Evolutionary conservation across 208 protist genomes (phyloP).

Genomic region (Kentomonas sorsogonicus): DNA sequence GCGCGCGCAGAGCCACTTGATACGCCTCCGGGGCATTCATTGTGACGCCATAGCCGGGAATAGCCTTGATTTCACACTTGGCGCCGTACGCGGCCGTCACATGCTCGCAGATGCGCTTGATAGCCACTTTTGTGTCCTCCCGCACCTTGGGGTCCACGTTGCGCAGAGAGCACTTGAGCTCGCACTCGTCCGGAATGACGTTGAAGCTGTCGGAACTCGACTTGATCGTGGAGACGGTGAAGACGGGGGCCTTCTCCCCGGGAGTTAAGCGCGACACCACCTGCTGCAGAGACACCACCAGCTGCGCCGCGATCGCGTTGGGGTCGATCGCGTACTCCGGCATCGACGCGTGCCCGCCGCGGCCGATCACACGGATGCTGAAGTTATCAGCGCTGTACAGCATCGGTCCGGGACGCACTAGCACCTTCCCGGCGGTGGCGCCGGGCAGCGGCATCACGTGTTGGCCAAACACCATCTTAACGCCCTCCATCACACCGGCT

Average conservation of each 20-base stretch:
- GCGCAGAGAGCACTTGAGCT: slow-evolving; percentile 45
- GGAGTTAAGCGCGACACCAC: slow-evolving; percentile 43
- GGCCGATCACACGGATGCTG: slow-evolving; percentile 28
- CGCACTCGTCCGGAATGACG: slow-evolving; percentile 44
- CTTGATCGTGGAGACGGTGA: slow-evolving; percentile 32
- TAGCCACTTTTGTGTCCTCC: no score
- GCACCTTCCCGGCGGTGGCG: background rate
- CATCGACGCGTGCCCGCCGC: slow-evolving; percentile 53
- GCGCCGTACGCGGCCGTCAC: slow-evolving; percentile 25
- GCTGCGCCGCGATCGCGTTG: slow-evolving; percentile 29
- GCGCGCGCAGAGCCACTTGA: no score
- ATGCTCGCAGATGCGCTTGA: no score
- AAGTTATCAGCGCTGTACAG: slow-evolving; percentile 25
- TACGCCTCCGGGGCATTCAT: slow-evolving; percentile 35
- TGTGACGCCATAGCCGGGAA: slow-evolving; percentile 37
- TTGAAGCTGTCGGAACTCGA: slow-evolving; percentile 47
- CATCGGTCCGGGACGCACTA: slow-evolving; percentile 23
- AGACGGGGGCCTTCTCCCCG: slow-evolving; percentile 29
- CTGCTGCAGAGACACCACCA: slow-evolving; percentile 41
- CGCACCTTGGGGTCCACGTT: slow-evolving; percentile 28
- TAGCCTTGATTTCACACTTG: slow-evolving; percentile 21
- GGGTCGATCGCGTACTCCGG: slow-evolving; percentile 50
- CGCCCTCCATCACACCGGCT: slow-evolving; percentile 37
- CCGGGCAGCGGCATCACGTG: slow-evolving; percentile 20
- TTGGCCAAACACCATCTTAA: slow-evolving; percentile 49